phyloP scores from a whole-genome alignment of 2,329 filamentous ascomycete genomes.

The Elsinoe necatrix region DNA sequence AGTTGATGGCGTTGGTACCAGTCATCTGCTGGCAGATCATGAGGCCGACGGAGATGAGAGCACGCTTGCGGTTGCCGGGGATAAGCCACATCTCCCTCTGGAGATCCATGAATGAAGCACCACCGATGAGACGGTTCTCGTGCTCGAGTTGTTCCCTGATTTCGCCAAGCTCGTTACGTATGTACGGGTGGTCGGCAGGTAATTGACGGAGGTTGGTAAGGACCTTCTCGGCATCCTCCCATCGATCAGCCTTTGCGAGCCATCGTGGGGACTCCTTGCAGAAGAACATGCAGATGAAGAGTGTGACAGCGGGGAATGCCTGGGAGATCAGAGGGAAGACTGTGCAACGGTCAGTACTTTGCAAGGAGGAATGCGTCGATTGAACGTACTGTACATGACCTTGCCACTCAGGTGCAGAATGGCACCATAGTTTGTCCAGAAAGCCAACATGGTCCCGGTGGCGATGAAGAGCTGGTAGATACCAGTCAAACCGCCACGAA shows the following conservation, averaged over 20 bases:
- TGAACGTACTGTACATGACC: conserved; percentile 38
- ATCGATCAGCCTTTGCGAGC: conserved; percentile 59
- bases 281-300: conserved; percentile 53
- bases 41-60: conserved; percentile 53
- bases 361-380: background rate
- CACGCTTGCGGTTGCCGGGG: conserved; percentile 55
- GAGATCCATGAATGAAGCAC: conserved; percentile 53
- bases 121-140: conserved; percentile 61
- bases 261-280: conserved; percentile 58
- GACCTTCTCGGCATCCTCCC: conserved; percentile 53
- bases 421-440: conserved; percentile 48
- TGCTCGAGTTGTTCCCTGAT: conserved; percentile 61
- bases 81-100: conserved; percentile 61
- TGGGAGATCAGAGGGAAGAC: conserved; percentile 58
- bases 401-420: conserved; percentile 40
- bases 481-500: conserved; percentile 51
- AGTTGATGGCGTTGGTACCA: conserved; percentile 45
- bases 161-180: conserved; percentile 46
- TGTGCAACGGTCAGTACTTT: conserved; percentile 10
- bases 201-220: conserved; percentile 49
- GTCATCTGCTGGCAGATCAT: conserved; percentile 68
- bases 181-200: conserved; percentile 53
- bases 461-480: conserved; percentile 54
- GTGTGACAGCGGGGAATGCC: conserved; percentile 52
- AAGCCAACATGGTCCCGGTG: conserved; percentile 44